These are phyloP conservation scores for Prinsepia uniflora DNA, from an alignment of 306 rosid genomes.

Conservation along the genomic window DNA sequence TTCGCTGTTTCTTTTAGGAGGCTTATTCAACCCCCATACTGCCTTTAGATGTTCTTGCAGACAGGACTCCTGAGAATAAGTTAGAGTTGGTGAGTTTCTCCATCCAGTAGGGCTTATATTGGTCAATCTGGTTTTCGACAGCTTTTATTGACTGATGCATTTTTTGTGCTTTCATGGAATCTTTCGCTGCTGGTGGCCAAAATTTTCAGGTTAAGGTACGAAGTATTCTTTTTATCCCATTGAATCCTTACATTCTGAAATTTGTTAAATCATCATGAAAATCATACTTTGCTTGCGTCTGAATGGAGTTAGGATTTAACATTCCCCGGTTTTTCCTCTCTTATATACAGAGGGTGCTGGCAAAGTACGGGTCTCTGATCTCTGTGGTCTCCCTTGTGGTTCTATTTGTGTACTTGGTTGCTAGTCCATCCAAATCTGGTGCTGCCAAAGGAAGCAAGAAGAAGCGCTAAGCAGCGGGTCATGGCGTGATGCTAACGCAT, in stretches of 20 bases:
- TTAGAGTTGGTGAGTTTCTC: constrained; percentile 63
- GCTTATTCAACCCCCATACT: constrained; percentile 78
- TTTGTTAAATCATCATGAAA: neutral
- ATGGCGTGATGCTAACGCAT: neutral
- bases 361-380: constrained; percentile 81
- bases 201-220: constrained; percentile 81
- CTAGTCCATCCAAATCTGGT: constrained; percentile 73
- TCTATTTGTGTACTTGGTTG: constrained; percentile 66
- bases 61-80: constrained; percentile 88
- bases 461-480: constrained; percentile 57
- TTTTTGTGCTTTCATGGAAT: constrained; percentile 44
- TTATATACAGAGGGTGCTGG: constrained; percentile 66
- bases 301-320: neutral
- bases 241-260: constrained; percentile 8
- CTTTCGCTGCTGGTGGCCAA: constrained; percentile 22
- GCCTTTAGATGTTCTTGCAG: constrained; percentile 91
- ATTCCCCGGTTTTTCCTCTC: neutral
- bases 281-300: neutral
- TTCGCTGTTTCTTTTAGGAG: constrained; percentile 42
- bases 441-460: constrained; percentile 84
- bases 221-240: constrained; percentile 8
- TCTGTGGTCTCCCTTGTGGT: constrained; percentile 72
- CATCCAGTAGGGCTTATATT: neutral
- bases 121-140: constrained; percentile 12
- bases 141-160: constrained; percentile 24